These are phyloP conservation scores for Claviceps purpurea DNA, from an alignment of 2,329 filamentous ascomycete genomes.

Conservation along the genomic window DNA sequence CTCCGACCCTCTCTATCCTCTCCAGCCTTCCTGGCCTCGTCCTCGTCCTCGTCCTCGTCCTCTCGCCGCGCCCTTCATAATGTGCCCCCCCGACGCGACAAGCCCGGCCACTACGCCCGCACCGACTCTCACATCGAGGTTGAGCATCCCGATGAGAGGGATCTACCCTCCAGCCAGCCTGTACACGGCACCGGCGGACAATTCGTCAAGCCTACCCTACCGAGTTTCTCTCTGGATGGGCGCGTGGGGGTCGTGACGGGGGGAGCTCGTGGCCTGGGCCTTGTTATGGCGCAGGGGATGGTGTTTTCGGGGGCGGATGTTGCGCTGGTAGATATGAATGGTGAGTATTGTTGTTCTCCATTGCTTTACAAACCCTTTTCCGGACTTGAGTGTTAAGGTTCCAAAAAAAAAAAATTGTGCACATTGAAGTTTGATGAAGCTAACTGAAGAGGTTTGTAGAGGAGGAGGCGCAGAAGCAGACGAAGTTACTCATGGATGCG, in stretches of 20 bases:
- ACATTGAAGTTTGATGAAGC: too few relatives aligned
- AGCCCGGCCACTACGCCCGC: slow-evolving; percentile 56
- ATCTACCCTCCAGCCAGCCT: slow-evolving; percentile 57
- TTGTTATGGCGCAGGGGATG: slow-evolving; percentile 88
- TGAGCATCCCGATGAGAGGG: slow-evolving; percentile 61
- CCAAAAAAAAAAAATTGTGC: too few relatives aligned
- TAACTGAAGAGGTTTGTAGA: slow-evolving; percentile 30
- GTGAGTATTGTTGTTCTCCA: slow-evolving; percentile 25
- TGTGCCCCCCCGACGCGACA: slow-evolving; percentile 22
- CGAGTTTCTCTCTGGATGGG: slow-evolving; percentile 74
- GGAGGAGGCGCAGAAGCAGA: slow-evolving; percentile 71
- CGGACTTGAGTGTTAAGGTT: too few relatives aligned
- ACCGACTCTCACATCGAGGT: slow-evolving; percentile 69
- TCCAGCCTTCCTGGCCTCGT: background rate
- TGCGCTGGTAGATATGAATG: slow-evolving; percentile 88
- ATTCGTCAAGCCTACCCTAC: slow-evolving; percentile 74
- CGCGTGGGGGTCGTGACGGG: slow-evolving; percentile 79
- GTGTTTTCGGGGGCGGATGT: slow-evolving; percentile 79
- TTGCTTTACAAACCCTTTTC: too few relatives aligned
- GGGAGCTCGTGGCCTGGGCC: slow-evolving; percentile 73
- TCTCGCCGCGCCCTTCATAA: slow-evolving; percentile 19
- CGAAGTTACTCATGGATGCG: slow-evolving; percentile 55
- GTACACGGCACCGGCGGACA: slow-evolving; percentile 65
- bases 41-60: slow-evolving; percentile 11
- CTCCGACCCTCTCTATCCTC: slow-evolving; percentile 4